These are phyloP conservation scores for Talaromyces atroroseus DNA, from an alignment of 2,329 filamentous ascomycete species.

Conservation along the genomic window DNA sequence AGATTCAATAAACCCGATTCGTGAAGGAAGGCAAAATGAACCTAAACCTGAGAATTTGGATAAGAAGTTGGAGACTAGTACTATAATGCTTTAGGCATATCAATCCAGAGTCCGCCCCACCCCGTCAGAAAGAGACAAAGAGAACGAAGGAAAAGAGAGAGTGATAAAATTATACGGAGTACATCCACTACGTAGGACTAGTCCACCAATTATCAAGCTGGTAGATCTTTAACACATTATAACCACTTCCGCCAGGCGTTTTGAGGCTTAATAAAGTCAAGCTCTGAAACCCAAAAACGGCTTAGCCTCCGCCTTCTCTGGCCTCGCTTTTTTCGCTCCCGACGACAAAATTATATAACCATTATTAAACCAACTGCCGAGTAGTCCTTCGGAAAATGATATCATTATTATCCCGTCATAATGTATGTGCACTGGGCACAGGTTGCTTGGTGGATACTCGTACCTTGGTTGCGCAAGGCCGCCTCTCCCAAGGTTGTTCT, in stretches of 20 bases:
- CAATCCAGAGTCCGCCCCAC: neutral
- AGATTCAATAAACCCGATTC: neutral
- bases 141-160: neutral
- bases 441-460: no score
- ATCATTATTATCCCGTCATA: neutral
- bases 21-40: neutral
- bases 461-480: no score
- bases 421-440: no score
- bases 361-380: no score
- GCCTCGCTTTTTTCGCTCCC: neutral
- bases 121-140: neutral
- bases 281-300: neutral
- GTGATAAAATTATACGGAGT: no score
- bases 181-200: neutral
- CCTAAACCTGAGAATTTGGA: neutral
- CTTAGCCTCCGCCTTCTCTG: conserved; percentile 8
- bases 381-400: neutral
- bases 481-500: no score
- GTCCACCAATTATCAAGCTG: neutral
- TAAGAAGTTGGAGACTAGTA: conserved; percentile 6
- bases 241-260: no score
- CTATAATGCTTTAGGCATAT: conserved; percentile 3
- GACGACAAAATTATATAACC: neutral
- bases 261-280: neutral
- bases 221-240: neutral